Evolutionary conservation across 495 filamentous ascomycete species (phyloP).

Genomic region (Rostrohypoxylon terebratum): DNA sequence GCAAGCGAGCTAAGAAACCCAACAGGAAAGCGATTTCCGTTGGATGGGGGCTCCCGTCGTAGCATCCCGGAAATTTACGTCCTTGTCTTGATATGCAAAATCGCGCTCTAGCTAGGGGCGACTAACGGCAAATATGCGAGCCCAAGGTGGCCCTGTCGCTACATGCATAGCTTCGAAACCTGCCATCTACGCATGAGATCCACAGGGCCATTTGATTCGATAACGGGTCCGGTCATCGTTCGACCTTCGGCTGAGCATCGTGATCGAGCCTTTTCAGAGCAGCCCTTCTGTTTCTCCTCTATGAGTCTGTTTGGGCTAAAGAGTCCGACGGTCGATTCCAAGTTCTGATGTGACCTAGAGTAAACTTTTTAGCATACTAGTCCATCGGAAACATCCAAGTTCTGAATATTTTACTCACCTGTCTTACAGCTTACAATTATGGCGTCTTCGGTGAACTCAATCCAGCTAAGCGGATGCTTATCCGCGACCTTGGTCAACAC

Average conservation of each 20-base stretch:
- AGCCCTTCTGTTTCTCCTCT: constrained; percentile 4
- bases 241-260: constrained; percentile 8
- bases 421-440: constrained; percentile 91
- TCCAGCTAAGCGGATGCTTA: constrained; percentile 85
- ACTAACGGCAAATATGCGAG: constrained; percentile 4
- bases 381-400: not conserved
- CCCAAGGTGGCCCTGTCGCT: not conserved
- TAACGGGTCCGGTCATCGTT: constrained; percentile 19
- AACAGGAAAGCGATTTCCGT: constrained; percentile 9
- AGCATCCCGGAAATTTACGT: constrained; percentile 24
- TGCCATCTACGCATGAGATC: not conserved
- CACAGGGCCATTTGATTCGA: constrained; percentile 20
- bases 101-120: constrained; percentile 18
- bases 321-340: constrained; percentile 77
- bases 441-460: constrained; percentile 89
- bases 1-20: constrained; percentile 3
- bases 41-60: constrained; percentile 20
- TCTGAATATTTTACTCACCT: constrained; percentile 65
- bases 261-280: not conserved
- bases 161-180: constrained; percentile 1
- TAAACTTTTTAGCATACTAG: constrained; percentile 33
- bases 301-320: constrained; percentile 36
- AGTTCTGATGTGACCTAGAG: constrained; percentile 83
- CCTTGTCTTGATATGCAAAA: constrained; percentile 13
- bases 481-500: constrained; percentile 92